A percentile compares a stretch with the other conserved stretches of the same genome.
Evolutionary conservation across 805 yeast genomes (phyloP).

Genomic region (Myxozyma geophila): DNA sequence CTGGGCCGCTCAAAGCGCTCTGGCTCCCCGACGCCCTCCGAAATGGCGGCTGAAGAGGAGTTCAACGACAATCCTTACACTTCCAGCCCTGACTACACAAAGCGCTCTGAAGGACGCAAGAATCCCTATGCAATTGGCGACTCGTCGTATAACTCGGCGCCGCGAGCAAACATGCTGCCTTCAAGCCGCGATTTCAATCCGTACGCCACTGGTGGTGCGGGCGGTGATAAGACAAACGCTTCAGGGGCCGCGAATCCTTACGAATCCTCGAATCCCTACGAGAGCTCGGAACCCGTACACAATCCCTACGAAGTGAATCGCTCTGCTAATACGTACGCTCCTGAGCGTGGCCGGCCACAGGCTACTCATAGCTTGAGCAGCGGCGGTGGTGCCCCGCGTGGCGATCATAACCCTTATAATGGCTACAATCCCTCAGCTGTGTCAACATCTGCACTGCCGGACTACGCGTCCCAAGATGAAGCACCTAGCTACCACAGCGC

Average conservation of each 20-base stretch:
- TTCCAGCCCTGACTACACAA: slow-evolving; percentile 10
- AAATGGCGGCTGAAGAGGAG: slow-evolving; percentile 1
- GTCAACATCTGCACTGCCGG: slow-evolving; percentile 13
- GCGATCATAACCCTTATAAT: slow-evolving; percentile 3
- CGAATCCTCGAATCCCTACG: slow-evolving; percentile 21
- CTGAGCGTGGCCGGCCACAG: slow-evolving; percentile 8
- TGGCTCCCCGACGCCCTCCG: slow-evolving; percentile 12
- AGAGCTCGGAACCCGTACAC: slow-evolving; percentile 4
- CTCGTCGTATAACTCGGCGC: slow-evolving; percentile 19
- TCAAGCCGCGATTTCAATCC: slow-evolving; percentile 1
- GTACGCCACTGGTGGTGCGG: not conserved
- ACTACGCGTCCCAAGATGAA: slow-evolving; percentile 4
- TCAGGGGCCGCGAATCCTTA: slow-evolving; percentile 12
- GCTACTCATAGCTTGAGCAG: not conserved
- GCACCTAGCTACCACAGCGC: slow-evolving; percentile 11
- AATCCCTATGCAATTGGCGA: slow-evolving; percentile 26
- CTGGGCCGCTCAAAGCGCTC: slow-evolving; percentile 14
- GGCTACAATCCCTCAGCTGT: not conserved
- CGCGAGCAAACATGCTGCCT: not conserved
- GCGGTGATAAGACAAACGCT: not conserved
- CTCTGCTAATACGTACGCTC: slow-evolving; percentile 8
- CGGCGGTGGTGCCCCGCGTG: not conserved
- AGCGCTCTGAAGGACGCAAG: slow-evolving; percentile 4
- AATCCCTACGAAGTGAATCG: slow-evolving; percentile 24
- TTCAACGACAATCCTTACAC: slow-evolving; percentile 18